A percentile compares a stretch with the other conserved stretches of the same genome.
Conservation (phyloP, 2,329 filamentous ascomycete species). For the Xylariaceae sp. region DNA sequence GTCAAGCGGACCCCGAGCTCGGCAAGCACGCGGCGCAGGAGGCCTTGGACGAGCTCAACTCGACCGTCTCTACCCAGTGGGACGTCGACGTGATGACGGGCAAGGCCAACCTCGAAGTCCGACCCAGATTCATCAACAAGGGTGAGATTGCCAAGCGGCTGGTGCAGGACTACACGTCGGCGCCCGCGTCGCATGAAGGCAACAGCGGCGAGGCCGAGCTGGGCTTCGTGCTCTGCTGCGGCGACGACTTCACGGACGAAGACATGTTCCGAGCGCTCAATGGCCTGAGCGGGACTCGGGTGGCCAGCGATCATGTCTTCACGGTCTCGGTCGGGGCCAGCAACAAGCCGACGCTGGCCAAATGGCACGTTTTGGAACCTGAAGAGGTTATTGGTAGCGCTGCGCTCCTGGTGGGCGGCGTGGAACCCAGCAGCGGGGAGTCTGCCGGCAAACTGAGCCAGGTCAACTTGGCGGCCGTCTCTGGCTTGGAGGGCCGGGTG, state of each 20-base stretch:
- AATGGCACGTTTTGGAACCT: constrained; percentile 85
- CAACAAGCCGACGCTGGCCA: constrained; percentile 84
- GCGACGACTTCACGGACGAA: constrained; percentile 97
- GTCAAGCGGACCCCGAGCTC: constrained; percentile 80
- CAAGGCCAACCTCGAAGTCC: constrained; percentile 94
- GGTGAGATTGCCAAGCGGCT: constrained; percentile 87
- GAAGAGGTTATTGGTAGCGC: constrained; percentile 74
- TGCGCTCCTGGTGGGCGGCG: constrained; percentile 49
- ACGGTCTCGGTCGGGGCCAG: constrained; percentile 88
- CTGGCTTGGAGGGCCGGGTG: constrained; percentile 48
- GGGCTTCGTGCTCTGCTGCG: constrained; percentile 84
- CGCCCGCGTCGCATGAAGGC: constrained; percentile 30
- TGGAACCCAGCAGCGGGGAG: constrained; percentile 33
- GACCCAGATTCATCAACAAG: constrained; percentile 97
- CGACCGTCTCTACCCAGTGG: constrained; percentile 69
- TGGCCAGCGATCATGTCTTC: constrained; percentile 65
- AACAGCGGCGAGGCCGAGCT: constrained; percentile 49
- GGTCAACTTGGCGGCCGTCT: constrained; percentile 52
- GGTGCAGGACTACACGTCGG: constrained; percentile 63
- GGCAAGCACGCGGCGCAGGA: constrained; percentile 73
- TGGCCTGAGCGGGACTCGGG: constrained; percentile 48
- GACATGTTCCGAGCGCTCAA: constrained; percentile 88
- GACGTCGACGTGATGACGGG: constrained; percentile 96
- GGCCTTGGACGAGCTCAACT: constrained; percentile 76
- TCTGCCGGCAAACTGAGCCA: constrained; percentile 41